These are phyloP conservation scores for Ottelia alismoides DNA, from an alignment of 106 monocot species.

Conservation along the genomic window DNA sequence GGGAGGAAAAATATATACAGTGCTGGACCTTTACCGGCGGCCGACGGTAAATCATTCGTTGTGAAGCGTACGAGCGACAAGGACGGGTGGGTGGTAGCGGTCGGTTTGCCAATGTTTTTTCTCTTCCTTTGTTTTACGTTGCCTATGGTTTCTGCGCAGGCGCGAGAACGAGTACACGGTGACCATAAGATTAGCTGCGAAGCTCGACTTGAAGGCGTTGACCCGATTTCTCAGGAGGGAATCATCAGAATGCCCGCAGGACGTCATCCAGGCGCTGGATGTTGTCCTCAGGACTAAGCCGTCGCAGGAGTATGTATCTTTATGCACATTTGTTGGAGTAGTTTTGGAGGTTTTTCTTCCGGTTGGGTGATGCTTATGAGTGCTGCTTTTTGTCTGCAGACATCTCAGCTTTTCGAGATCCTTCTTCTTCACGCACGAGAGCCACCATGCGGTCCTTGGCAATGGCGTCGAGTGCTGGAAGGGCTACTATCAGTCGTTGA, in stretches of 20 bases:
- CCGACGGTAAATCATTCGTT: constrained; percentile 2
- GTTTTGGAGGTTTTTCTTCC: neutral
- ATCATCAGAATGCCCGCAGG: neutral
- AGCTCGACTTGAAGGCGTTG: neutral
- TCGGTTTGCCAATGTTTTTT: neutral
- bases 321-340: neutral
- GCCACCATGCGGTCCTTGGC: neutral
- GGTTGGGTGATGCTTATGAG: neutral
- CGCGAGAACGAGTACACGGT: constrained; percentile 2
- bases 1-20: constrained; percentile 7
- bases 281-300: constrained; percentile 1
- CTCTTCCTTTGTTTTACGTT: neutral
- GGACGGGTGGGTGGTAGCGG: too few species aligned
- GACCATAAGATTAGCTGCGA: neutral
- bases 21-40: constrained; percentile 5
- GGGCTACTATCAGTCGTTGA: constrained; percentile 6
- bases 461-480: constrained; percentile 7
- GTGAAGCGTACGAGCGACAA: constrained; percentile 1
- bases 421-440: neutral
- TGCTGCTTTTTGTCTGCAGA: neutral
- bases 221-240: neutral
- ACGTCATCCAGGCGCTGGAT: constrained; percentile 6
- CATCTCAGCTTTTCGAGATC: constrained; percentile 2
- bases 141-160: neutral
- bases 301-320: neutral